phyloP scores from a whole-genome alignment of 306 rosid species.

The Trifolium fragiferum region DNA sequence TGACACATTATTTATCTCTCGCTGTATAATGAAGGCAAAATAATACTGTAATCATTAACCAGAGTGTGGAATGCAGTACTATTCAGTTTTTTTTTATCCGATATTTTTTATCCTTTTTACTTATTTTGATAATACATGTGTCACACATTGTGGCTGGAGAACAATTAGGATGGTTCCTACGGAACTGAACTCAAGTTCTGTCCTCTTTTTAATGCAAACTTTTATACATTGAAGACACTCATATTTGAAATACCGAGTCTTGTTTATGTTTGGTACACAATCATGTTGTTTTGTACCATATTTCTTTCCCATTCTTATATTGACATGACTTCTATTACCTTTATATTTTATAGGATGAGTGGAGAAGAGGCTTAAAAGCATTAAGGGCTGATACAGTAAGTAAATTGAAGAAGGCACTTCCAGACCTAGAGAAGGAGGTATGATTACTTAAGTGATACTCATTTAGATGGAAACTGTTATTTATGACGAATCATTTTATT shows the following conservation, averaged over 20 bases:
- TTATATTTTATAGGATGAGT: conserved; percentile 74
- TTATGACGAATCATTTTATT: conserved; percentile 13
- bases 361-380: conserved; percentile 94
- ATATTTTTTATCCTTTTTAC: not conserved
- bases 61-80: not conserved
- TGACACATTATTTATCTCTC: not conserved
- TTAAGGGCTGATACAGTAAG: conserved; percentile 80
- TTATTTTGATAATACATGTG: not conserved
- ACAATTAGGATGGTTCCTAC: not conserved
- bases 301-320: conserved; percentile 28
- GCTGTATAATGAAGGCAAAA: not conserved
- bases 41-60: not conserved
- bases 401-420: conserved; percentile 89
- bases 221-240: not conserved
- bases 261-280: conserved; percentile 17
- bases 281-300: conserved; percentile 21
- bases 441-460: conserved; percentile 22
- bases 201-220: not conserved
- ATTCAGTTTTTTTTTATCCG: not conserved
- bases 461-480: conserved; percentile 21
- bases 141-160: not conserved
- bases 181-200: not conserved
- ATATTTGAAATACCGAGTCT: not conserved
- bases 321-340: conserved; percentile 33
- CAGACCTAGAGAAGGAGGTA: conserved; percentile 97